Evolutionary conservation across 2,329 filamentous ascomycete genomes (phyloP), one percentile per base, ranked within the genome.

Genomic region (Pseudocercospora pini-densiflorae): DNA sequence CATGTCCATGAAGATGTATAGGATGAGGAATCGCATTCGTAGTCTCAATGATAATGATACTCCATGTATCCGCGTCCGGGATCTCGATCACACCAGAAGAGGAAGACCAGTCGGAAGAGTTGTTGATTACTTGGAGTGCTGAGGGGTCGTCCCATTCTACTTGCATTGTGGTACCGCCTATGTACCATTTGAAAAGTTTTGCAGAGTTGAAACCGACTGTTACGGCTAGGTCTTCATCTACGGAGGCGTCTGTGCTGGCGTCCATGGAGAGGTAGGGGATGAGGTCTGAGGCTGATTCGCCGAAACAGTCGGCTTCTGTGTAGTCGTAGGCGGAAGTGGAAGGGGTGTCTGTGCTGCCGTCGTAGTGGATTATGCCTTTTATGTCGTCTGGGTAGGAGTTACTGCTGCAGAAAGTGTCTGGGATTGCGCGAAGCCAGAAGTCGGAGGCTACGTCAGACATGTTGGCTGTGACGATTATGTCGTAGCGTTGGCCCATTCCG

Each of bases 1-100:
- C 81, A 69, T 83, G 82, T 19, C 81, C 80, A 73, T 83, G 81
- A 5, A 82, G 66, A 71, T 79, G 78, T 77, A 83, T 82, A 1
- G 81, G 55, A 68, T 69, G 64, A 71, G 73, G 71, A 75, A 81
- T 72, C 3, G 75, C 73, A 57, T 77, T 67, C 40, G 49, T 59
- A 23, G 54, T 61, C 33, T 45, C 45, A 5, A 49, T 61, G 19
- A 49, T 29, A 59, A 62, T 64, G 53, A 55, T 55, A 27, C 23
- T 55, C 75, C 77, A 80, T 72, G 81, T 66, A 43, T 72, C 72
- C 3, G 73, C 66, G 1, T 72, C 70, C 12, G 75, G 69, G 5
- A 79, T 65, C 51, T 77, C 72, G 59, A 79, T 75, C 16, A 78
- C 73, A 9, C 77, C 76, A n/a, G 75, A 74, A 36, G 76, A 77